Conservation (phyloP, 2,329 filamentous ascomycete species). For the Beauveria brongniartii region DNA sequence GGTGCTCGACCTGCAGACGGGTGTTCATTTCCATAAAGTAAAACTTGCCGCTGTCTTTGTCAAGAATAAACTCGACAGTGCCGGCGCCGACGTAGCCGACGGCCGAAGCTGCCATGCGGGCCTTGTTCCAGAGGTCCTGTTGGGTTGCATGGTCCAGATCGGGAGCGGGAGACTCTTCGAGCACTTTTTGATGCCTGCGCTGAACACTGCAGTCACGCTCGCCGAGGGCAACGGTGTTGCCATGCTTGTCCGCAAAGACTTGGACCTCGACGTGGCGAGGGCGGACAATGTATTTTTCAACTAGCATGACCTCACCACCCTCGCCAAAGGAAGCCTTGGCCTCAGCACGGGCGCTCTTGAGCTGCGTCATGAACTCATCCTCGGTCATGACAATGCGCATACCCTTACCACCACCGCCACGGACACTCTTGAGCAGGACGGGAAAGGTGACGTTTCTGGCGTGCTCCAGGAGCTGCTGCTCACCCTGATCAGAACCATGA, state of each 20-base stretch:
- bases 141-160: conserved; percentile 50
- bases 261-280: conserved; percentile 86
- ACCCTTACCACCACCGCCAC: conserved; percentile 77
- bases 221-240: conserved; percentile 73
- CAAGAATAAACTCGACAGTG: conserved; percentile 85
- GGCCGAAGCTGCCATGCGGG: conserved; percentile 58
- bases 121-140: conserved; percentile 57
- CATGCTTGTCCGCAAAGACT: conserved; percentile 75
- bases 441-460: conserved; percentile 64
- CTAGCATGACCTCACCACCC: conserved; percentile 69
- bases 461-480: conserved; percentile 51
- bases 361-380: conserved; percentile 61
- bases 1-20: conserved; percentile 90
- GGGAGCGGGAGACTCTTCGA: conserved; percentile 82
- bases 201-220: conserved; percentile 87
- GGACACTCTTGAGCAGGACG: conserved; percentile 72
- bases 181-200: conserved; percentile 79
- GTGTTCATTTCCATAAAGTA: conserved; percentile 84
- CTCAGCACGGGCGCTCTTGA: conserved; percentile 66
- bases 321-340: conserved; percentile 75
- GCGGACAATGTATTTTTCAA: conserved; percentile 73
- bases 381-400: conserved; percentile 65
- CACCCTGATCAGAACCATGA: conserved; percentile 76
- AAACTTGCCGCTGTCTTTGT: conserved; percentile 72
- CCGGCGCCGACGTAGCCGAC: conserved; percentile 85